Evolutionary conservation across 345 rosid species (phyloP).

Genomic region (Boechera stricta): DNA sequence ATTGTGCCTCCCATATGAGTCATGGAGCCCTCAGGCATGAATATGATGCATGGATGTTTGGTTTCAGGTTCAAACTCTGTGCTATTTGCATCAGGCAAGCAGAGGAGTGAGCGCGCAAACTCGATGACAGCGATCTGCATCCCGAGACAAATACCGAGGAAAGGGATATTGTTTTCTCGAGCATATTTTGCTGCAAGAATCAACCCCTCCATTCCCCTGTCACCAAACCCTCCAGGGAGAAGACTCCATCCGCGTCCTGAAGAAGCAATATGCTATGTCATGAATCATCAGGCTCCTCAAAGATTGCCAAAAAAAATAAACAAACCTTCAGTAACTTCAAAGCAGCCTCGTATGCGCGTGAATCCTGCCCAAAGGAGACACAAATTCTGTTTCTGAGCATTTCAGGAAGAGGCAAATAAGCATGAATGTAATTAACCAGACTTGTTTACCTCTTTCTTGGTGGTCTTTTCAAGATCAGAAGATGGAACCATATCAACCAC

Average conservation of each 20-base stretch:
- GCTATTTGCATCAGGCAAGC: conserved; percentile 78
- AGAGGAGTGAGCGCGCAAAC: conserved; percentile 72
- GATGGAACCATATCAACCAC: conserved; percentile 87
- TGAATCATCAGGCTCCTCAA: conserved; percentile 14
- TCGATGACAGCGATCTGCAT: conserved; percentile 98
- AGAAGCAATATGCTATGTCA: neutral
- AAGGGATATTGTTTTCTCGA: conserved; percentile 79
- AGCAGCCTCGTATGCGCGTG: conserved; percentile 70
- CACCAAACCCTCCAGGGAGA: conserved; percentile 98
- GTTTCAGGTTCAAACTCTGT: conserved; percentile 77
- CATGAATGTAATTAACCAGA: neutral
- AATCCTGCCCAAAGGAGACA: conserved; percentile 52
- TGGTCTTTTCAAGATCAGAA: conserved; percentile 75
- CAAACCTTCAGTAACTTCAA: conserved; percentile 79
- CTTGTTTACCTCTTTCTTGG: conserved; percentile 60
- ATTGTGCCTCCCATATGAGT: conserved; percentile 96
- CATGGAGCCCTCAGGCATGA: conserved; percentile 97
- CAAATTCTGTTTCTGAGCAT: neutral
- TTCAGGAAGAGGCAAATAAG: conserved; percentile 15
- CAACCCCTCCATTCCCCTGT: conserved; percentile 90
- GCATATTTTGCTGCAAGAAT: conserved; percentile 86
- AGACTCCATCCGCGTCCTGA: conserved; percentile 84
- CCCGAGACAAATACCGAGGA: conserved; percentile 90
- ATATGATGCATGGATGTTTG: conserved; percentile 74
- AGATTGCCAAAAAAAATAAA: no score